phyloP scores from a whole-genome alignment of 2,329 filamentous ascomycete species.

The Aureobasidium sp. region DNA sequence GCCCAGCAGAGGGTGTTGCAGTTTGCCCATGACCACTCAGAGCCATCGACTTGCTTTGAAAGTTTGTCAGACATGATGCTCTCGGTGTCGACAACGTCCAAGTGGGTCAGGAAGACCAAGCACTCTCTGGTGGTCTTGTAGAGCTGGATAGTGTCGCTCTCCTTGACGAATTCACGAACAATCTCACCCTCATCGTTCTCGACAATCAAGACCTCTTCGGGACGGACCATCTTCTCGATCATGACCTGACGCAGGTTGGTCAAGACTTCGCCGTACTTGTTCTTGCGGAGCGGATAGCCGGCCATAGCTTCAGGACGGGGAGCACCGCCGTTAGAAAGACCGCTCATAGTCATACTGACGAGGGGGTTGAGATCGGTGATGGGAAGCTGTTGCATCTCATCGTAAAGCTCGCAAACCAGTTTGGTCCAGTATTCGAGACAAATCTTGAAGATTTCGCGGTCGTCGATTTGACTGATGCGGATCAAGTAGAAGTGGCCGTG shows the following conservation, averaged over 20 bases:
- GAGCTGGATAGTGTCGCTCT: constrained; percentile 96
- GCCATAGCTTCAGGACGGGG: constrained; percentile 77
- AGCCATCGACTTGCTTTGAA: constrained; percentile 85
- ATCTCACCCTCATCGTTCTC: constrained; percentile 99
- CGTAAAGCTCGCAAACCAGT: constrained; percentile 93
- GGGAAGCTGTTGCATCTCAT: constrained; percentile 96
- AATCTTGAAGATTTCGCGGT: constrained; percentile 99
- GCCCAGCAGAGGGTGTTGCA: constrained; percentile 99
- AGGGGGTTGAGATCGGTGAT: constrained; percentile 90
- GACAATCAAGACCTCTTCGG: constrained; percentile 97
- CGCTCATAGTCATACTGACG: constrained; percentile 65
- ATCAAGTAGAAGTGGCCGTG: constrained; percentile 98
- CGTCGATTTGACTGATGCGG: constrained; percentile 95
- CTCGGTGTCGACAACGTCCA: constrained; percentile 96
- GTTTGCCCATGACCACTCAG: constrained; percentile 99
- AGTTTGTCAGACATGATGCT: constrained; percentile 99
- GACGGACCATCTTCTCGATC: constrained; percentile 99
- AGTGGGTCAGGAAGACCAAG: constrained; percentile 90
- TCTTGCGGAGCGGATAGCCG: constrained; percentile 90
- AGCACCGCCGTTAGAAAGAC: constrained; percentile 70
- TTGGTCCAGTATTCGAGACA: constrained; percentile 99
- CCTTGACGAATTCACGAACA: constrained; percentile 97
- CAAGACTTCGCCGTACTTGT: constrained; percentile 92
- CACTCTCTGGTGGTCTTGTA: constrained; percentile 99
- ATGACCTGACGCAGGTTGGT: constrained; percentile 94